Evolutionary conservation across 495 filamentous ascomycete species (phyloP).

Genomic region (Neurospora discreta): DNA sequence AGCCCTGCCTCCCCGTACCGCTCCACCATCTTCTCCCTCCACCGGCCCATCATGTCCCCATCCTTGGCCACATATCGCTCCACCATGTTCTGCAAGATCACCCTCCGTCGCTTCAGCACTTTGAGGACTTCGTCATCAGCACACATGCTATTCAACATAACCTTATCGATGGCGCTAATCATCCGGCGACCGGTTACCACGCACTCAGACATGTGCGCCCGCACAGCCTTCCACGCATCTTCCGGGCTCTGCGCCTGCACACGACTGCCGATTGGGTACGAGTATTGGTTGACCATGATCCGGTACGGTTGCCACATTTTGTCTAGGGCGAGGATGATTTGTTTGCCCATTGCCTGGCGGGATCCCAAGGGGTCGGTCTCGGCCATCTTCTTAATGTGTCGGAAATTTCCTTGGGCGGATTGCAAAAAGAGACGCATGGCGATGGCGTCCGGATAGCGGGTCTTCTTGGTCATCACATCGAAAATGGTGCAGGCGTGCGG

Average conservation of each 20-base stretch:
- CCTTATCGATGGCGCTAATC: slow-evolving; percentile 27
- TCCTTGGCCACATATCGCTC: slow-evolving; percentile 14
- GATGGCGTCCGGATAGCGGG: slow-evolving; percentile 32
- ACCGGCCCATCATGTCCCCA: not conserved
- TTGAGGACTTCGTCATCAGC: slow-evolving; percentile 1
- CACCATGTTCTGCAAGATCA: slow-evolving; percentile 20
- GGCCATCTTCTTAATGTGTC: slow-evolving; percentile 6
- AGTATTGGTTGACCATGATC: slow-evolving; percentile 14
- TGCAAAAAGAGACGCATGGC: slow-evolving; percentile 31
- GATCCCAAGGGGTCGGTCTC: slow-evolving; percentile 5
- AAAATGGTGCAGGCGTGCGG: slow-evolving; percentile 45
- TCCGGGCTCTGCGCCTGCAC: slow-evolving; percentile 8
- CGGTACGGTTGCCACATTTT: slow-evolving; percentile 29
- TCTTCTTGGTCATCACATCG: slow-evolving; percentile 37
- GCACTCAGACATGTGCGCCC: slow-evolving; percentile 20
- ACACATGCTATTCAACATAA: slow-evolving; percentile 16
- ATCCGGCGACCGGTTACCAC: slow-evolving; percentile 30
- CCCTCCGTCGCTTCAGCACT: slow-evolving; percentile 15
- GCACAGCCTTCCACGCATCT: not conserved
- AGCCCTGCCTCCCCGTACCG: not conserved
- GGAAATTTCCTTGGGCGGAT: slow-evolving; percentile 22
- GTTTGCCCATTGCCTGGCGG: slow-evolving; percentile 19
- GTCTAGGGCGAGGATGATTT: slow-evolving; percentile 25
- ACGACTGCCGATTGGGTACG: slow-evolving; percentile 3
- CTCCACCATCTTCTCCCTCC: slow-evolving; percentile 3